Conservation (phyloP, 2,329 filamentous ascomycete species). For the Phoma sp. region DNA sequence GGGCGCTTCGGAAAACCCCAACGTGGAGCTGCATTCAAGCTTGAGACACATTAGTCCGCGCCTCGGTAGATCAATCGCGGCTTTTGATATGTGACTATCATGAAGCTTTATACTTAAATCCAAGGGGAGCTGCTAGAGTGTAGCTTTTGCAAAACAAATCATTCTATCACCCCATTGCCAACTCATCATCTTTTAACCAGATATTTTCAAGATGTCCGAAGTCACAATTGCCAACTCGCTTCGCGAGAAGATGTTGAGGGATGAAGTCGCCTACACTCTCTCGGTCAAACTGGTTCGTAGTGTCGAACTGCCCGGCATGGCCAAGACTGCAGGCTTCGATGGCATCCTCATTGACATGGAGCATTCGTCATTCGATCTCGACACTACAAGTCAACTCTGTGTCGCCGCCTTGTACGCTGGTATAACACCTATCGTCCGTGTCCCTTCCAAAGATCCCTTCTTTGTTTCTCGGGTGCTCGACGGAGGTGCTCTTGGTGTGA, state of each 20-base stretch:
- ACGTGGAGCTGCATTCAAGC: background rate
- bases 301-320: slow-evolving; percentile 48
- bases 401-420: slow-evolving; percentile 50
- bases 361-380: slow-evolving; percentile 50
- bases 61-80: background rate
- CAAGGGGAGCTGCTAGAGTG: background rate
- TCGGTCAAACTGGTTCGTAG: slow-evolving; percentile 43
- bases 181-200: background rate
- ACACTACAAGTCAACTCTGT: slow-evolving; percentile 46
- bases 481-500: slow-evolving; percentile 50
- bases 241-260: slow-evolving; percentile 36
- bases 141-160: background rate
- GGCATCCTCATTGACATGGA: slow-evolving; percentile 56
- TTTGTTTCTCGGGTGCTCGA: slow-evolving; percentile 50
- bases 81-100: background rate
- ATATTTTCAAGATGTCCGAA: slow-evolving; percentile 16
- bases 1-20: slow-evolving; percentile 4
- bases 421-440: slow-evolving; percentile 52
- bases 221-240: slow-evolving; percentile 35
- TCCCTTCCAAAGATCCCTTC: slow-evolving; percentile 49
- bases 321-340: slow-evolving; percentile 43
- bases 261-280: slow-evolving; percentile 39
- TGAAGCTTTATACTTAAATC: background rate
- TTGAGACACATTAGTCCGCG: background rate
- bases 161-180: background rate